A percentile compares a stretch with the other conserved stretches of the same genome.
Conservation (phyloP, 1,284 basidiomycete species). For the Termitomyces sp. region DNA sequence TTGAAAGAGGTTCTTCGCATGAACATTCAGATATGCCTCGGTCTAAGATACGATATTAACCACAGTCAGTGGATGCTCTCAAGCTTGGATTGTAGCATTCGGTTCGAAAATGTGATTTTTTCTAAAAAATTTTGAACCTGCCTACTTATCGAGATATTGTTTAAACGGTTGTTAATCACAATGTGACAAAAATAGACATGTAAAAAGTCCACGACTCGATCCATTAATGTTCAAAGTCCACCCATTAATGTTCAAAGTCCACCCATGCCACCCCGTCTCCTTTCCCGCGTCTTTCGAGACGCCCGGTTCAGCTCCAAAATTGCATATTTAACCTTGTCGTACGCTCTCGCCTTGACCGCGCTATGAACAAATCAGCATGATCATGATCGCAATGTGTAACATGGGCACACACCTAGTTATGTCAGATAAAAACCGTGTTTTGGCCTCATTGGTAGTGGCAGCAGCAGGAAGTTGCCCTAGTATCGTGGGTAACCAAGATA, state of each 20-base stretch:
- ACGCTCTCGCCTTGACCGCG: constrained; percentile 56
- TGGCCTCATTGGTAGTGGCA: constrained; percentile 63
- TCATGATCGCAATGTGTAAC: neutral
- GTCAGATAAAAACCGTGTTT: constrained; percentile 69
- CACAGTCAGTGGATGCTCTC: no score
- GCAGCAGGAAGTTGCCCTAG: constrained; percentile 67
- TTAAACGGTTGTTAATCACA: no score
- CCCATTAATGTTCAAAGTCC: constrained; percentile 1
- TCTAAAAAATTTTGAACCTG: no score
- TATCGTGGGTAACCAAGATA: constrained; percentile 69
- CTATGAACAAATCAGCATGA: constrained; percentile 31
- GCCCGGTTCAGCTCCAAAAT: constrained; percentile 60
- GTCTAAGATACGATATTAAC: no score
- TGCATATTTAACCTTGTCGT: constrained; percentile 77
- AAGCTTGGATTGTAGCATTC: no score
- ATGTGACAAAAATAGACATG: neutral
- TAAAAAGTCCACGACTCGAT: neutral
- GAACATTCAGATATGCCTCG: no score
- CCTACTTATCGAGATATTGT: no score
- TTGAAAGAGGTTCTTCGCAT: no score
- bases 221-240: neutral
- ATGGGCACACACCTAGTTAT: constrained; percentile 59
- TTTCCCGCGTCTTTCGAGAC: constrained; percentile 64
- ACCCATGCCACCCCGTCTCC: constrained; percentile 44
- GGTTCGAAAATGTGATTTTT: no score